Base-by-base conservation (phyloP, 345 rosid species). In the Mallotus nudiflorus region DNA sequence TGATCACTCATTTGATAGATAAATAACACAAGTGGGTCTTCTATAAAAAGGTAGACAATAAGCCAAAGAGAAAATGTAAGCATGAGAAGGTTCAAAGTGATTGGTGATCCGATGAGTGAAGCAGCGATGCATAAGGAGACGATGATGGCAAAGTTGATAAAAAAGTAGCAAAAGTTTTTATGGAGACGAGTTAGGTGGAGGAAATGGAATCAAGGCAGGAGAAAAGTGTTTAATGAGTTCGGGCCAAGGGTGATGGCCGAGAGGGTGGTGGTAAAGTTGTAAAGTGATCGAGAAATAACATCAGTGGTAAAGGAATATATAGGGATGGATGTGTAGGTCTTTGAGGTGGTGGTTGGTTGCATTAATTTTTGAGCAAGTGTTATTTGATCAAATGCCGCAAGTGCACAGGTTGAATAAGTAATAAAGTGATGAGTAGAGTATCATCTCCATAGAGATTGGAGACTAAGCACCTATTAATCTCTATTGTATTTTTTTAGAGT, bases 231-330 rank as follows among this genome's bases (percentile, higher is more conserved):
- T 78, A 33, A 83, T 50, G 67, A 87, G 78, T 31, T 83, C 81
- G 20, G 85, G 85, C 91, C 87, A 87, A 55, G 86, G 87, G 70
- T 84, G 85, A 70, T 72, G 86, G 75, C 63, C 77, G 85, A 87
- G 77, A 78, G 20, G 24, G 80, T 40, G 69, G 80, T 45, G 20
- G 75, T 54, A 29, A 87, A 74, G 31, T 85, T 85, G 2, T 87
- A 76, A 16, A 87, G 69, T n/a, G 87, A 87, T 40, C 84, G 86
- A 59, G 81, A 75, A 56, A 85, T 37, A 35, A 78, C 87, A 58
- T 85, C 82, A 16, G 70, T 65, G 61, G 78, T 29, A 29, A 87
- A 81, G 68, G n/a, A 87, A 66, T 15, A 82, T 66, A 87, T 69
- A 10, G 86, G 91, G 72, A 83, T 87, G 54, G 86, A 77, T 11